Base-by-base conservation (phyloP, 306 rosid genomes). In the Quercus parvula region DNA sequence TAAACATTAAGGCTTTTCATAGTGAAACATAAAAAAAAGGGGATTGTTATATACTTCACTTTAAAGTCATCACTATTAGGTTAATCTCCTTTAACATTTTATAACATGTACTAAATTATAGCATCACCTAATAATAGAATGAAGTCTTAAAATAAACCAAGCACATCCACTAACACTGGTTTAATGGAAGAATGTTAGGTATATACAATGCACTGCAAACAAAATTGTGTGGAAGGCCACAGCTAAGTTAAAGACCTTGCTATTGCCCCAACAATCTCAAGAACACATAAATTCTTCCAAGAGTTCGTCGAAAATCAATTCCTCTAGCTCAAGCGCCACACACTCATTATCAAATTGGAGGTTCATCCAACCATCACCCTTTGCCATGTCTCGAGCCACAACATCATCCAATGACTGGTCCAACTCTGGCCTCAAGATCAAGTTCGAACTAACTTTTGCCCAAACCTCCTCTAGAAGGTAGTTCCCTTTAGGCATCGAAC, bases 321-420 rank as follows among this genome's bases (percentile, higher is more conserved):
- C 97, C 87, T 90, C 99, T 17, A 91, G 72, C 76, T 93, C 96
- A 75, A 90, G 92, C 24, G 91, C 87, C 66, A 87, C 90, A 78
- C 63, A 76, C 82, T 93, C 98, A 75, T 82, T 85, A 27, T 93
- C 96, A 71, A 87, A 88, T 66, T 93, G 92, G 72, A 89, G 85
- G 80, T 88, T 88, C 94, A 88, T 91, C 99, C 98, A 96, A 22
- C 87, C 84, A 33, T 80, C 86, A 27, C 83, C 79, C 83, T 85
- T 90, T 1, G 74, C 81, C 75, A 93, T 77, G 79, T 96, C 97
- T 27, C 91, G 81, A 33, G 85, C 81, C 77, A 96, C 89, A 0
- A 93, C 92, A 75, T 89, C 98, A 12, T 96, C 96, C 78, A 96
- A 56, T 49, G 94, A 87, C 77, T 73, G 89, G 84, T 90, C 94